Base-by-base conservation (phyloP, 176 grass and related monocot genomes). In the Cenchrus purpureus region DNA sequence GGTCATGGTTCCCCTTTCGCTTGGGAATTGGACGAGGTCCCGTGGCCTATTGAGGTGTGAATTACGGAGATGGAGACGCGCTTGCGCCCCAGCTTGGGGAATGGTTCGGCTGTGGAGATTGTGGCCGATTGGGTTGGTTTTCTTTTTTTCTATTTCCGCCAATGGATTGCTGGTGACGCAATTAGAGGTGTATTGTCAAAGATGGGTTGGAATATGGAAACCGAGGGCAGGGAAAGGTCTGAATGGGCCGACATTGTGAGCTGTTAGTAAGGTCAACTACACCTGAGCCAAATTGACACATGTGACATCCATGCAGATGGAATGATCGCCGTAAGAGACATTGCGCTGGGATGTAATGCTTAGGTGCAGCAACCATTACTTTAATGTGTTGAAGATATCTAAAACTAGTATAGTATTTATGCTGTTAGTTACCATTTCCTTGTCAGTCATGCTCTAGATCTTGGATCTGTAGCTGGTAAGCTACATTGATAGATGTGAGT, bases 1-100 rank as follows among this genome's bases (percentile, higher is more conserved):
- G 4, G 37, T 10, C 4, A 45, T 7, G 12, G 37, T 0, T 28
- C 19, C n/a, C 79, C 7, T 43, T 57, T 42, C 32, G 20, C 45
- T 58, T 69, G 19, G 66, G 65, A 2, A 37, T 37, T 2, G 37
- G n/a, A n/a, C n/a, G 22, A 3, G 43, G 20, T 22, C 51, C 16
- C 0, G 51, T 57, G 7, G 12, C 69, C 65, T 76, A 17, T 67
- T 32, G 40, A 28, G 42, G 15, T 71, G 66, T 32, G 58, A 74
- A 60, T 74, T 90, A 42, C 44, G 79, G 7, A 64, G 67, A 28
- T 60, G 59, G 42, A 53, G 79, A 45, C 88, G 82, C 5, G 71
- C 15, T 29, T 56, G 74, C 20, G 59, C 32, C 17, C n/a, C 60
- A 55, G 76, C 62, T 61, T 62, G 29, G 15, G 62, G 51, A 79